Base-by-base conservation (phyloP, 2,329 filamentous ascomycete species). In the Phyllosticta citribraziliensis region DNA sequence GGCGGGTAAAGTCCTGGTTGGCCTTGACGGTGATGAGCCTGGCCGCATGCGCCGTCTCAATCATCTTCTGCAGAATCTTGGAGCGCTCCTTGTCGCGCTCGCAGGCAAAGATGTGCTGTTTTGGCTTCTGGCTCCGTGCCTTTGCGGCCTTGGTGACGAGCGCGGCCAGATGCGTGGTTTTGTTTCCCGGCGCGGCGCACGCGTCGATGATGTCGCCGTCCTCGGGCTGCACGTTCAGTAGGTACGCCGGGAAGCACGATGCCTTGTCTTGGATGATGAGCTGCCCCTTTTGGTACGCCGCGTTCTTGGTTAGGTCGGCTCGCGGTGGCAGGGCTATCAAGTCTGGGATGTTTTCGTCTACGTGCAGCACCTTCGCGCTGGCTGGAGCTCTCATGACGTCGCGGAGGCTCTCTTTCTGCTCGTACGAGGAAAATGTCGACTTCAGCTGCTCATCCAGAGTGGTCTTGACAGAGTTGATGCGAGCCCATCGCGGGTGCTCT, bases 251-350 rank as follows among this genome's bases (percentile, higher is more conserved):
- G 69, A 99, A 97, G 70, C 94, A 99, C 0, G 92, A 97, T 0
- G 94, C 93, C 74, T 97, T 97, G 70, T 97, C 94, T 72, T 99
- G 94, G 24, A 97, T 78, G 63, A 97, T 96, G 58, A 97, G 84
- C 55, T 85, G 82, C 1, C 93, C 93, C 1, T 82, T 78, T 14
- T 78, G 81, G 73, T 97, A 97, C 0, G 91, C 88, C 14, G 82
- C 75, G 8, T 84, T 87, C 64, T 86, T 88, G 20, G 85, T 87
- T 52, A 97, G 78, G 68, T 96, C 89, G 47, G 82, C 79, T 1
- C 82, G 80, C 0, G 88, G 84, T 2, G 89, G 86, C 1, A 96
- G 77, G 1, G 91, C 94, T 6, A 99, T 73, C 3, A 99, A 79
- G 67, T 94, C 86, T 0, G 92, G 91, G 8, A 99, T 84, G 68